phyloP scores from a whole-genome alignment of 2,329 filamentous ascomycete genomes.

The Aspergillus unguis region DNA sequence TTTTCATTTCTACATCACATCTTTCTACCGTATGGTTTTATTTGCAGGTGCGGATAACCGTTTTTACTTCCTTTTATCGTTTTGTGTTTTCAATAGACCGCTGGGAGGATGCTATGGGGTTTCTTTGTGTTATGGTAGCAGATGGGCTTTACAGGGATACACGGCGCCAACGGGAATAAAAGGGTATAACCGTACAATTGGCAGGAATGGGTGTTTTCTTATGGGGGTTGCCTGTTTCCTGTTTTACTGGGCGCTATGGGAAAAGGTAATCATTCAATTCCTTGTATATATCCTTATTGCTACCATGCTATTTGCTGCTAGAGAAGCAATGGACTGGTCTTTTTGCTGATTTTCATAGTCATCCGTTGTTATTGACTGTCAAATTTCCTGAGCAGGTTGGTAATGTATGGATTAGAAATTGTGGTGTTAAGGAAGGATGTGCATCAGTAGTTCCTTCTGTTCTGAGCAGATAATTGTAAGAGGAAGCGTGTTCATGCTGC shows the following conservation, averaged over 20 bases:
- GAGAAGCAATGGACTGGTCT: constrained; percentile 7
- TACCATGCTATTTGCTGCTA: constrained; percentile 6
- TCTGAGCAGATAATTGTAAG: neutral
- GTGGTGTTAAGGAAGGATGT: neutral
- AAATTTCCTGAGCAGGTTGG: neutral
- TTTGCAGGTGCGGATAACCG: neutral
- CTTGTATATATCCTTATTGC: constrained; percentile 30
- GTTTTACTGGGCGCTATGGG: constrained; percentile 15
- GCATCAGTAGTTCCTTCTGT: neutral
- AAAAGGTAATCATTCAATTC: constrained; percentile 19
- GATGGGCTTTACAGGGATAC: constrained; percentile 25
- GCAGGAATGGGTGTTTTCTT: constrained; percentile 23
- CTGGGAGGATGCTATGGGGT: constrained; percentile 29
- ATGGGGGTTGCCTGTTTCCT: constrained; percentile 15
- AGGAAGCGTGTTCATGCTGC: neutral
- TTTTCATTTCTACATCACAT: constrained; percentile 11
- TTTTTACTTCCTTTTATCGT: constrained; percentile 16
- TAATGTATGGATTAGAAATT: neutral
- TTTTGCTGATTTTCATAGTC: neutral
- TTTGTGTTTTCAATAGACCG: constrained; percentile 32
- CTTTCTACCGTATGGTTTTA: constrained; percentile 7
- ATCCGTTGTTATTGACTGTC: neutral
- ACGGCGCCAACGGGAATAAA: constrained; percentile 28
- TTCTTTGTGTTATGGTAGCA: constrained; percentile 23
- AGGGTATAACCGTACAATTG: constrained; percentile 22